Percentiles rank a stretch among this genome's conserved stretches.
These are phyloP conservation scores for Globisporangium recalcitrans DNA, from an alignment of 352 stramenopile species.

Conservation along the genomic window DNA sequence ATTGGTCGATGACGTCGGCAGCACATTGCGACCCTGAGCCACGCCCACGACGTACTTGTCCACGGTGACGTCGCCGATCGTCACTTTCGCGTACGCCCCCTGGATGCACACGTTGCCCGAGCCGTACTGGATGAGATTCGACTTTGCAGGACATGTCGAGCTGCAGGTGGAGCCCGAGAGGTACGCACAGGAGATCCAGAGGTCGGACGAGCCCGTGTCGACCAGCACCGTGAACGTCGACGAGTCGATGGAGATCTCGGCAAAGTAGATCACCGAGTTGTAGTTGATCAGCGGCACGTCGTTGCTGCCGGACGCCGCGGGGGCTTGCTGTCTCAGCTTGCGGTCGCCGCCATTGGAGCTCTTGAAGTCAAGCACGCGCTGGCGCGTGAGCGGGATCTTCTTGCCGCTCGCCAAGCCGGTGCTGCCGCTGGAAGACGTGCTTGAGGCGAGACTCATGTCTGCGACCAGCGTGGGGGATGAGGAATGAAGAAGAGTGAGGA, in stretches of 20 bases:
- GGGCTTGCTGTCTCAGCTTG: neutral
- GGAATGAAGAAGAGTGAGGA: neutral
- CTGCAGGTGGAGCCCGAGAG: constrained; percentile 33
- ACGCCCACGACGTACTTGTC: constrained; percentile 53
- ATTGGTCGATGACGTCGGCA: constrained; percentile 29
- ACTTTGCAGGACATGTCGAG: constrained; percentile 33
- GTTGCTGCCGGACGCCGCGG: neutral
- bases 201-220: constrained; percentile 74
- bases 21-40: constrained; percentile 42
- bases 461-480: neutral
- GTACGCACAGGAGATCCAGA: constrained; percentile 71
- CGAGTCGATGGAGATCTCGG: constrained; percentile 39
- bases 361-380: constrained; percentile 13
- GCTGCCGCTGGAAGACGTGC: neutral
- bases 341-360: neutral
- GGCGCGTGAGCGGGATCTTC: constrained; percentile 19
- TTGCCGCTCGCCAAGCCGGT: neutral
- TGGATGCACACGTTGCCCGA: constrained; percentile 64
- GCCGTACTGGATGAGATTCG: constrained; percentile 54
- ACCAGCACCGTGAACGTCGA: constrained; percentile 47
- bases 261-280: constrained; percentile 61
- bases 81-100: constrained; percentile 28
- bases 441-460: constrained; percentile 2
- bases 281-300: constrained; percentile 31
- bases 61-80: constrained; percentile 41